Evolutionary conservation across 768 basidiomycete species (phyloP).

Genomic region (Tylopilus sp.): DNA sequence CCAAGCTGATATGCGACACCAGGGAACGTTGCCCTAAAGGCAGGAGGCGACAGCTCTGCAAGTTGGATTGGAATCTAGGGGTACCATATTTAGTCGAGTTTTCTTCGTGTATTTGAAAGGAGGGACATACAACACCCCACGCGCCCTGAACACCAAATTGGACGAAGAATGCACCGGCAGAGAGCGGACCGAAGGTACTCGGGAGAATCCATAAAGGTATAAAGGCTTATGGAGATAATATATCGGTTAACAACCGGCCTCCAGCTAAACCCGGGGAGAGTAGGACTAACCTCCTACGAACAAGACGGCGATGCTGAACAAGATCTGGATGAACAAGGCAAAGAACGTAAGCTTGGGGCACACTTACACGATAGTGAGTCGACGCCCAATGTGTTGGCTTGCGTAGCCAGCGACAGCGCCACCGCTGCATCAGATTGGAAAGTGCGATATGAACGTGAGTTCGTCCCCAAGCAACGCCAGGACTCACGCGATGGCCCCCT

Average conservation of each 20-base stretch:
- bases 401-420: slow-evolving; percentile 70
- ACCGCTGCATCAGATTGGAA: slow-evolving; percentile 40
- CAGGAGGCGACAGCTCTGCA: slow-evolving; percentile 82
- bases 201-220: slow-evolving; percentile 89
- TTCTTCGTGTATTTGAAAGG: too few species aligned
- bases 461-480: slow-evolving; percentile 10
- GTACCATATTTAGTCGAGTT: too few species aligned
- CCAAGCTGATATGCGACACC: slow-evolving; percentile 85
- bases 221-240: slow-evolving; percentile 40
- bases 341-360: not conserved
- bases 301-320: slow-evolving; percentile 21
- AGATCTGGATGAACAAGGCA: not conserved
- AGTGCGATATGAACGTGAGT: not conserved
- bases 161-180: slow-evolving; percentile 83
- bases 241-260: too few species aligned
- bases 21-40: slow-evolving; percentile 85
- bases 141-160: slow-evolving; percentile 90
- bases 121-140: slow-evolving; percentile 71
- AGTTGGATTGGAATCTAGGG: slow-evolving; percentile 71
- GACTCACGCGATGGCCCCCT: slow-evolving; percentile 46
- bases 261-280: too few species aligned
- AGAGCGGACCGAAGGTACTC: slow-evolving; percentile 56
- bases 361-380: slow-evolving; percentile 82
- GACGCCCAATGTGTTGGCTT: slow-evolving; percentile 78
- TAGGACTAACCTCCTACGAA: slow-evolving; percentile 28